phyloP scores from a whole-genome alignment of 2,329 filamentous ascomycete species.

The Neofusicoccum laricinum region DNA sequence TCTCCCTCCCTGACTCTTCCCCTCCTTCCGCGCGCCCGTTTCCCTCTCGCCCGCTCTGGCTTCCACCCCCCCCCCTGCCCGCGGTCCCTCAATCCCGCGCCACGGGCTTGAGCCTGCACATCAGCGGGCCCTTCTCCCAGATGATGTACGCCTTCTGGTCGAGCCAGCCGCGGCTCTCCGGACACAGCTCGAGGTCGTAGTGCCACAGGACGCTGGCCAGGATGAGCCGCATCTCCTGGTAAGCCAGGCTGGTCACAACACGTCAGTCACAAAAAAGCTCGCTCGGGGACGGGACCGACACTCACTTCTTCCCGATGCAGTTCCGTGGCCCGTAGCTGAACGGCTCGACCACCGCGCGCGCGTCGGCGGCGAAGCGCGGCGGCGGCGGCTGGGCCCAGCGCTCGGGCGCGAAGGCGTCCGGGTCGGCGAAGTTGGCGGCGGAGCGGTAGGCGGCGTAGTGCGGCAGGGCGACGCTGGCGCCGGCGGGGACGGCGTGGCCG shows the following conservation, averaged over 20 bases:
- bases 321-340: constrained; percentile 29
- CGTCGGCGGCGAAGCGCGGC: constrained; percentile 18
- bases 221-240: constrained; percentile 44
- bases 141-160: constrained; percentile 34
- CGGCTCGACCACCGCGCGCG: constrained; percentile 37
- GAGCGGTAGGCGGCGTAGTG: constrained; percentile 17
- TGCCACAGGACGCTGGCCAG: constrained; percentile 35
- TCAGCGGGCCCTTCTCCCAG: constrained; percentile 37
- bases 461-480: constrained; percentile 15
- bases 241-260: constrained; percentile 29
- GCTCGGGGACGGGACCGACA: background rate
- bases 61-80: too few relatives aligned
- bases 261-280: background rate
- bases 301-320: background rate
- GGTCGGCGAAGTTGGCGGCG: constrained; percentile 32
- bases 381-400: constrained; percentile 43
- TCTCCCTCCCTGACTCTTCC: too few relatives aligned
- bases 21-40: too few relatives aligned
- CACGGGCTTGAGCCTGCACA: constrained; percentile 28
- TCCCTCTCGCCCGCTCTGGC: too few relatives aligned
- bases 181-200: constrained; percentile 38
- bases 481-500: constrained; percentile 35
- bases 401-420: constrained; percentile 39
- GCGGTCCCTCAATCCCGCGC: background rate
- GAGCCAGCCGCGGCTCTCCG: constrained; percentile 30